Base-by-base conservation (phyloP, 805 yeast species). In the Saturnispora serradocipensis region DNA sequence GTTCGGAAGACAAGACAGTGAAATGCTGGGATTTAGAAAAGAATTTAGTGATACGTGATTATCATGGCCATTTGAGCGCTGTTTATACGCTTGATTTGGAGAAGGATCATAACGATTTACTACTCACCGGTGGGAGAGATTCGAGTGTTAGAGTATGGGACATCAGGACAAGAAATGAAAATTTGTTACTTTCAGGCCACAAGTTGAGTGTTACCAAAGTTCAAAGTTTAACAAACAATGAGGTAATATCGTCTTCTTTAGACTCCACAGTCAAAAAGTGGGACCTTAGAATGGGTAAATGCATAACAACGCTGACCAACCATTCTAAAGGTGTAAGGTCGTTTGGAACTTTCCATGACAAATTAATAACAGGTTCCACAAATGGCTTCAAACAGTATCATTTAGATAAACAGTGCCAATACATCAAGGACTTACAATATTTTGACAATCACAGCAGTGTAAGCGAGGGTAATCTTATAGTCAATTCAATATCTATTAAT, bases 21-120 rank as follows among this genome's bases (percentile, higher is more conserved):
- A 81, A 88, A 63, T 90, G 98, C 67, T 93, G 98, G 97, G 99
- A 93, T 70, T 73, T 93, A 58, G 98, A 91, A 65, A 78, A 81
- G 61, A 88, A 90, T 59, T 80, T 80, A 58, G 80, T 87, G 2
- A 78, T 89, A 4, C 72, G 97, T 51, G 88, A 89, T 59, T 93
- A 88, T 66, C 95, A 90, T 68, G 99, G 99, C 3, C 99, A 93
- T 69, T 72, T 88, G 25, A 87, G 95, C 30, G 95, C 96, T 4
- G 87, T 93, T 2, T 88, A 88, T 61, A 74, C 95, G 0, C 73
- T 90, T 43, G 91, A 82, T 53, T 64, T 89, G 15, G 42, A 38
- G 18, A 98, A 91, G 64, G 98, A 98, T 0, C 87, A 88, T 3
- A 67, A 90, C 25, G 95, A 90, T 59, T 69, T 91, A 7, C 67